Conservation (phyloP, 139 green algal genomes). For the Ostreobium quekettii region DNA sequence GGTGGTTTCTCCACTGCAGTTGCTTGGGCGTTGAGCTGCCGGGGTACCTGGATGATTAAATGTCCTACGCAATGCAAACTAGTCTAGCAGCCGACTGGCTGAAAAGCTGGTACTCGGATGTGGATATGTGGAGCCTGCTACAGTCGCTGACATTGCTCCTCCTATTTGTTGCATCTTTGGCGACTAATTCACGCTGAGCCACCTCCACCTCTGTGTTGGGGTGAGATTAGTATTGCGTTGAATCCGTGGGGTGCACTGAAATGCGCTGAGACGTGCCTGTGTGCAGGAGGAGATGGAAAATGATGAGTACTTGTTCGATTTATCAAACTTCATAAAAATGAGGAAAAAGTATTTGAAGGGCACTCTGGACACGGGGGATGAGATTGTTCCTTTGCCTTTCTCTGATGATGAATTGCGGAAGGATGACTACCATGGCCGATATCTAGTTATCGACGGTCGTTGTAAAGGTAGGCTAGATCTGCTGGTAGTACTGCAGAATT, state of each 20-base stretch:
- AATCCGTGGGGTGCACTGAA: not conserved
- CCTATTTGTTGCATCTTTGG: not conserved
- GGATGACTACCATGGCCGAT: not conserved
- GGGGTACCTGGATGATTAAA: too few relatives aligned
- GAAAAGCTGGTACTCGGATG: too few relatives aligned
- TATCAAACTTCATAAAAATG: conserved; percentile 9
- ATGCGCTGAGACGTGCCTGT: not conserved
- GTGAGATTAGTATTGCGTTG: not conserved
- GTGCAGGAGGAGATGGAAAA: conserved; percentile 1
- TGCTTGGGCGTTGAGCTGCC: not conserved
- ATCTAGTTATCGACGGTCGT: conserved; percentile 3
- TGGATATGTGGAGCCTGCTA: too few relatives aligned
- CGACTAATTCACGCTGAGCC: not conserved
- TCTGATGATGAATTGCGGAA: conserved; percentile 5
- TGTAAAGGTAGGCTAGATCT: not conserved
- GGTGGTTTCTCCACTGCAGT: not conserved
- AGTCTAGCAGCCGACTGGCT: too few relatives aligned
- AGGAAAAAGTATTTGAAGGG: not conserved
- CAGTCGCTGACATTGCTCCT: not conserved
- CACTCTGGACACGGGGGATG: not conserved
- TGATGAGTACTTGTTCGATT: not conserved
- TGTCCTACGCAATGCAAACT: too few relatives aligned
- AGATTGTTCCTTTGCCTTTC: not conserved
- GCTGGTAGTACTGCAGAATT: too few relatives aligned
- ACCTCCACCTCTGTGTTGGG: not conserved